Base-by-base conservation (phyloP, 2,329 filamentous ascomycete species). In the Stagonosporopsis cucurbitacearum region DNA sequence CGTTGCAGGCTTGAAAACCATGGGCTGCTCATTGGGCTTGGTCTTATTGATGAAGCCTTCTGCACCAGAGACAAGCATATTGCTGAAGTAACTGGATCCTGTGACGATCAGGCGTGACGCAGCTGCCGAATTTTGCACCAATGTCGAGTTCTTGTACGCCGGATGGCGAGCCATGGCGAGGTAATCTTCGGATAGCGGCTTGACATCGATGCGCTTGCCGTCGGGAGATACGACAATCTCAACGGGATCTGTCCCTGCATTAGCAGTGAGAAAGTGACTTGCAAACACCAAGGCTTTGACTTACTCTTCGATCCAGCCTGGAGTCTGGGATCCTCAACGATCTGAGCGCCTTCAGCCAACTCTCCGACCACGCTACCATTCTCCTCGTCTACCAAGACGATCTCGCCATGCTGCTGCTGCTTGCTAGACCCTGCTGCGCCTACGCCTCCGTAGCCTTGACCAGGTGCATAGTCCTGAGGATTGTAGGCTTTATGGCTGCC, bases 341-440 rank as follows among this genome's bases (percentile, higher is more conserved):
- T 84, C 62, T 92, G 82, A 69, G 91, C 94, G 17, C 88, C 89
- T 54, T 94, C 89, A 54, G 89, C 87, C 59, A 99, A 80, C 78
- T 99, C 94, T 41, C 95, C 95, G 25, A 99, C 90, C 8, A 99
- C 90, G 66, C 91, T 96, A 48, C 95, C 95, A 77, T 99, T 90
- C 73, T 98, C 94, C 76, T 99, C 95, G 70, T 99, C 92, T 15
- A 99, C 82, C 9, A 99, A 83, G 5, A 99, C 94, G 65, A 97
- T 94, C 74, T 95, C 88, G 15, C 93, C 91, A 35, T 64, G 57
- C 25, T 46, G 33, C 43, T 73, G 70, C 42, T 73, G 70, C 47
- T 73, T 74, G 43, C 73, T 72, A 23, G 71, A 69, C 3, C 53
- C 53, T 26, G 53, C 53, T 42, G 12, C 36, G 22, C 54, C 48